Evolutionary conservation across 129 eudicot genomes (phyloP).

Genomic region (Lonicera japonica): DNA sequence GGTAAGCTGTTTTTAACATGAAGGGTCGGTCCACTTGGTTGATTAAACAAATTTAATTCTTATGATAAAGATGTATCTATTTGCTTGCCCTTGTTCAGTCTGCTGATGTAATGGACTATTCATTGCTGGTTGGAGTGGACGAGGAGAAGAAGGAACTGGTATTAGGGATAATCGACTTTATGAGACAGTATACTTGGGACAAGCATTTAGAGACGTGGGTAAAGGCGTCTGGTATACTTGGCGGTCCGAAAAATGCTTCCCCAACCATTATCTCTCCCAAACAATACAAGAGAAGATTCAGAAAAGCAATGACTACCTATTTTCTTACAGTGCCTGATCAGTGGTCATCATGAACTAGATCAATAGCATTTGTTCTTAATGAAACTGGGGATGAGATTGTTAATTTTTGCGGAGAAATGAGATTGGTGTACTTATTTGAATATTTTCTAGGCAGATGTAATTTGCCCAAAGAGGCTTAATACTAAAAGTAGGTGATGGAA

Average conservation of each 20-base stretch:
- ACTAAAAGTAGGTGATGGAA: neutral
- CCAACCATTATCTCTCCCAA: constrained; percentile 91
- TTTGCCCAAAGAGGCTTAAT: constrained; percentile 3
- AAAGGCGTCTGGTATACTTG: constrained; percentile 89
- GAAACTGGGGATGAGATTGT: constrained; percentile 13
- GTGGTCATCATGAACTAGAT: constrained; percentile 53
- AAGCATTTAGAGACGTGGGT: constrained; percentile 99
- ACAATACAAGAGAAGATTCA: constrained; percentile 91
- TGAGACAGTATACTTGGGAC: constrained; percentile 99
- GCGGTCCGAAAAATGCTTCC: constrained; percentile 85
- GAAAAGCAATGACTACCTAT: constrained; percentile 93
- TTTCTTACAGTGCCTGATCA: constrained; percentile 95
- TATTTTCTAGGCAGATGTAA: neutral
- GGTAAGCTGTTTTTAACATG: constrained; percentile 32
- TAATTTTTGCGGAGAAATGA: no score
- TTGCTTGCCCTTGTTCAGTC: constrained; percentile 43
- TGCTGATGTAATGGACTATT: constrained; percentile 90
- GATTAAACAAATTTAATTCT: no score
- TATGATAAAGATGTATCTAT: neutral
- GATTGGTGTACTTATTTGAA: no score
- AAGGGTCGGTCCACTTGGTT: no score
- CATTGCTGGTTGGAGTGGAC: constrained; percentile 90
- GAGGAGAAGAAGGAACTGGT: constrained; percentile 77
- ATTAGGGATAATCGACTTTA: constrained; percentile 83
- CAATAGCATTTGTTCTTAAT: neutral